Evolutionary conservation across 495 filamentous ascomycete genomes (phyloP).

Genomic region (Neurospora sp.): DNA sequence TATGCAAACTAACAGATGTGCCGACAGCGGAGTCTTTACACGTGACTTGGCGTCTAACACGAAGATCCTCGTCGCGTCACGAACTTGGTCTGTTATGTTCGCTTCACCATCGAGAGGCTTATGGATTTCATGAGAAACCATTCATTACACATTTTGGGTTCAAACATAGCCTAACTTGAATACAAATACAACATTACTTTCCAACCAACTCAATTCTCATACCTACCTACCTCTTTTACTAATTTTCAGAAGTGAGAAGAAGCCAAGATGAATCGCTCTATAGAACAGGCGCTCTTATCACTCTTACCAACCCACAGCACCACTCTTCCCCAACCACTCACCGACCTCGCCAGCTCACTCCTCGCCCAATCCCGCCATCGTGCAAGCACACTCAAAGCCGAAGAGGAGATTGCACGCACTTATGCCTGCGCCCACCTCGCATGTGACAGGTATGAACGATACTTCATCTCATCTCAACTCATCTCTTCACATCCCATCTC

Average conservation of each 20-base stretch:
- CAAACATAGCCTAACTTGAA: not conserved
- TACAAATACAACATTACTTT: not conserved
- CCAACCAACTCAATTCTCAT: not conserved
- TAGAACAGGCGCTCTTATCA: slow-evolving; percentile 65
- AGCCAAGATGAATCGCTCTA: slow-evolving; percentile 53
- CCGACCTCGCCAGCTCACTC: slow-evolving; percentile 67
- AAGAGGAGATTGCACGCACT: slow-evolving; percentile 78
- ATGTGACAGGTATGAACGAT: slow-evolving; percentile 57
- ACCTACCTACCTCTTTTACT: too few species aligned
- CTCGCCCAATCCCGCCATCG: slow-evolving; percentile 78
- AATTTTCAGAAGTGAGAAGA: too few species aligned
- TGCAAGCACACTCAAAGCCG: slow-evolving; percentile 67
- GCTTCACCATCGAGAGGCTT: not conserved
- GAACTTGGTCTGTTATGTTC: not conserved
- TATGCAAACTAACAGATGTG: not conserved
- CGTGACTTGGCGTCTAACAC: slow-evolving; percentile 12
- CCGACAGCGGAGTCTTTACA: not conserved
- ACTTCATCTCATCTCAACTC: not conserved
- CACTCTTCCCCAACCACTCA: slow-evolving; percentile 61
- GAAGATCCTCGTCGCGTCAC: not conserved
- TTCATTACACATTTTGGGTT: not conserved
- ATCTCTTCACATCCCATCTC: not conserved
- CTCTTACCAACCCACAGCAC: slow-evolving; percentile 70
- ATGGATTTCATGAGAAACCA: not conserved
- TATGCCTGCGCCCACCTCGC: slow-evolving; percentile 91